Conservation (phyloP, 768 basidiomycete species). For the Calvatia gigantea region DNA sequence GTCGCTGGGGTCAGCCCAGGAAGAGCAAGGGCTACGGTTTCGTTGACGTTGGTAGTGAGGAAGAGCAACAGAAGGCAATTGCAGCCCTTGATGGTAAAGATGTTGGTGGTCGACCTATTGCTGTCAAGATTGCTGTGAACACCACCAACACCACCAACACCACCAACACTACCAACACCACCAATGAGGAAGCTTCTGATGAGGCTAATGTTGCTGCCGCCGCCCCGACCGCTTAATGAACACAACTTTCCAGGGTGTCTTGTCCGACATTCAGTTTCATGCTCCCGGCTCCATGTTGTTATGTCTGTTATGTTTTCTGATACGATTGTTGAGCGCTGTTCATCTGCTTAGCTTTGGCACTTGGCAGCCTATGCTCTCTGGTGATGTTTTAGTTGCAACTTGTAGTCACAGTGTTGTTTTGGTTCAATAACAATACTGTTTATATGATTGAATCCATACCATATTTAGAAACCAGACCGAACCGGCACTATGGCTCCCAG, state of each 20-base stretch:
- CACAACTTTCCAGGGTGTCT: slow-evolving; percentile 16
- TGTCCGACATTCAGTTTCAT: slow-evolving; percentile 18
- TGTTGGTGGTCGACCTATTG: slow-evolving; percentile 79
- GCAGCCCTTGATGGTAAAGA: slow-evolving; percentile 84
- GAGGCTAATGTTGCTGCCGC: slow-evolving; percentile 22
- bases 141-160: slow-evolving; percentile 62
- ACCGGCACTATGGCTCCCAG: slow-evolving; percentile 17
- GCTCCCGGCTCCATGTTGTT: slow-evolving; percentile 18
- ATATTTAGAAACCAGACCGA: slow-evolving; percentile 7
- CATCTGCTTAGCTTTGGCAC: slow-evolving; percentile 19
- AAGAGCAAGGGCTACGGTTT: slow-evolving; percentile 98
- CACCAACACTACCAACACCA: slow-evolving; percentile 33
- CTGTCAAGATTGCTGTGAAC: slow-evolving; percentile 96
- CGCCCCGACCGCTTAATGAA: slow-evolving; percentile 27
- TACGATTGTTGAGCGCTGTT: slow-evolving; percentile 22
- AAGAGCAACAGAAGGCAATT: slow-evolving; percentile 90
- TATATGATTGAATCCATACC: neutral
- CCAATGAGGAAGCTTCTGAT: slow-evolving; percentile 24
- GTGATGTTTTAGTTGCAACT: slow-evolving; percentile 36
- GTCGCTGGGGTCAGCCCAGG: slow-evolving; percentile 78
- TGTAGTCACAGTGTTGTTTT: slow-evolving; percentile 27
- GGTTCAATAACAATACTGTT: slow-evolving; percentile 26
- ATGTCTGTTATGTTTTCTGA: slow-evolving; percentile 19
- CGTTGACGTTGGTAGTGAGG: slow-evolving; percentile 89
- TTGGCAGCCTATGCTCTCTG: slow-evolving; percentile 40